phyloP scores from a whole-genome alignment of 805 yeast genomes.

The Kodamaea neixiangensis region DNA sequence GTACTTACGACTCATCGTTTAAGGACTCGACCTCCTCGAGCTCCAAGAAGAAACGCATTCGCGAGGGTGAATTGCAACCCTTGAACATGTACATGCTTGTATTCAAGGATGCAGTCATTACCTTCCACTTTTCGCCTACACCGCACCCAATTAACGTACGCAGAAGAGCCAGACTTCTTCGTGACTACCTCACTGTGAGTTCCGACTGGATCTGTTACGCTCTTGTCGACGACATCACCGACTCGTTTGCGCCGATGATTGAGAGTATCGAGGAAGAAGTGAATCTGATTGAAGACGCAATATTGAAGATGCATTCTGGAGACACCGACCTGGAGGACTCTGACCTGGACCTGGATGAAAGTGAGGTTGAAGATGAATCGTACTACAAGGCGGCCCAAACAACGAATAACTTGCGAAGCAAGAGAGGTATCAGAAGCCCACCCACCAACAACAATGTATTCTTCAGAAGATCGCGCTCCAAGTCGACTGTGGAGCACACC shows the following conservation, averaged over 20 bases:
- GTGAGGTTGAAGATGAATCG: conserved; percentile 13
- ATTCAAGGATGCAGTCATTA: conserved; percentile 85
- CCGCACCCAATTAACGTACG: conserved; percentile 97
- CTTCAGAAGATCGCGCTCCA: conserved; percentile 37
- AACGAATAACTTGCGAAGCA: background rate
- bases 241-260: conserved; percentile 96
- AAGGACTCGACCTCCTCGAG: conserved; percentile 22
- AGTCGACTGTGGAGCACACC: conserved; percentile 38
- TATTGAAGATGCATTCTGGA: conserved; percentile 81
- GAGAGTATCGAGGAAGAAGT: conserved; percentile 94
- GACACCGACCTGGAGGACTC: conserved; percentile 45
- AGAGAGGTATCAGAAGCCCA: background rate
- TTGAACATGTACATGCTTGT: conserved; percentile 91
- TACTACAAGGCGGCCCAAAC: background rate
- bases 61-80: conserved; percentile 73
- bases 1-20: conserved; percentile 5
- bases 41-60: conserved; percentile 32
- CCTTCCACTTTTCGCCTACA: conserved; percentile 92
- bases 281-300: conserved; percentile 90
- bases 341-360: conserved; percentile 26
- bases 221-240: conserved; percentile 93
- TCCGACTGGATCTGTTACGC: conserved; percentile 99
- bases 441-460: conserved; percentile 23
- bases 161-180: conserved; percentile 82
- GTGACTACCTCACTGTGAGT: conserved; percentile 85